Evolutionary conservation across 2,329 filamentous ascomycete species (phyloP).

Genomic region (Trichoderma asperellum): DNA sequence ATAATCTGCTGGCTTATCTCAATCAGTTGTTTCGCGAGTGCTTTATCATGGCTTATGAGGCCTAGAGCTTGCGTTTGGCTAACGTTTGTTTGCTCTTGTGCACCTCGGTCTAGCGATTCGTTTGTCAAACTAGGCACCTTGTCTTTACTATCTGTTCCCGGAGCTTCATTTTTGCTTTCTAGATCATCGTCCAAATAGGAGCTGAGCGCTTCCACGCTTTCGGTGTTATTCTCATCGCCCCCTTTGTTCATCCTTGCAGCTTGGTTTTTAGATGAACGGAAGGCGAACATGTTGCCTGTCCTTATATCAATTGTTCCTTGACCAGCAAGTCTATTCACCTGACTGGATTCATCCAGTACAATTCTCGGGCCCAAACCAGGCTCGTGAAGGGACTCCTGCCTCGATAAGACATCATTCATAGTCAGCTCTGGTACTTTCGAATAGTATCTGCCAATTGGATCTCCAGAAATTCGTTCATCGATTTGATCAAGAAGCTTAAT

Average conservation of each 20-base stretch:
- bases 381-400: neutral
- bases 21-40: slow-evolving; percentile 2
- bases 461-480: neutral
- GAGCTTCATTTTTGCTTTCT: neutral
- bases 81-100: neutral
- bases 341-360: neutral
- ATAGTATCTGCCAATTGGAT: slow-evolving; percentile 3
- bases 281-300: neutral
- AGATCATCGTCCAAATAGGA: neutral
- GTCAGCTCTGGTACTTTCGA: neutral
- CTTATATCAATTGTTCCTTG: neutral
- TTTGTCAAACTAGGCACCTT: neutral
- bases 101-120: neutral
- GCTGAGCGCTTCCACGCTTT: neutral
- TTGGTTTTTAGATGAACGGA: neutral
- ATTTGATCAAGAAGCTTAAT: slow-evolving; percentile 12
- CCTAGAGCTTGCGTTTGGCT: neutral
- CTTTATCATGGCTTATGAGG: slow-evolving; percentile 3
- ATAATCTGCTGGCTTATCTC: neutral
- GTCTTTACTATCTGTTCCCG: neutral
- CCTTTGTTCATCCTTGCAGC: neutral
- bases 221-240: neutral
- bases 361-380: neutral
- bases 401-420: neutral
- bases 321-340: neutral